A percentile compares a stretch with the other conserved stretches of the same genome.
phyloP scores from a whole-genome alignment of 2,329 filamentous ascomycete species.

The Taxawa tesnikishii region DNA sequence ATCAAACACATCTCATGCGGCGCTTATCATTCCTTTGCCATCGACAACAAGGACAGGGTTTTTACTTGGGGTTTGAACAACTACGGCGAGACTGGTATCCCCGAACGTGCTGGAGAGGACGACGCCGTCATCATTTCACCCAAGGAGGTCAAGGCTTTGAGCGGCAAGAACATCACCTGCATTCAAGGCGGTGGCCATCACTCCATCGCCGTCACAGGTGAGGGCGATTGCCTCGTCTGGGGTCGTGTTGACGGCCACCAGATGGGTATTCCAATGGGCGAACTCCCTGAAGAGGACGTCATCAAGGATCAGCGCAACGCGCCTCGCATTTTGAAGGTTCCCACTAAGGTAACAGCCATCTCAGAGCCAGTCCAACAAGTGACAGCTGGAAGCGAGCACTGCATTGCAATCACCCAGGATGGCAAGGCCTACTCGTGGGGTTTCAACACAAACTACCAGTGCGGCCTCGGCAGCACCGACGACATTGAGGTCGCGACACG shows the following conservation, averaged over 20 bases:
- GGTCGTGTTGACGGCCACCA: slow-evolving; percentile 48
- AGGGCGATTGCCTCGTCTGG: slow-evolving; percentile 46
- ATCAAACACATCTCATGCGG: slow-evolving; percentile 56
- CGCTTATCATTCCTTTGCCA: slow-evolving; percentile 70
- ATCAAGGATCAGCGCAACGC: slow-evolving; percentile 52
- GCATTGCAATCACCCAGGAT: slow-evolving; percentile 54
- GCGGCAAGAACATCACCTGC: slow-evolving; percentile 49
- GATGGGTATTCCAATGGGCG: slow-evolving; percentile 33
- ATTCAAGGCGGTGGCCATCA: slow-evolving; percentile 68
- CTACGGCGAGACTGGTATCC: slow-evolving; percentile 66
- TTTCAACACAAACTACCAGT: slow-evolving; percentile 71
- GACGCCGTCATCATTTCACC: slow-evolving; percentile 63
- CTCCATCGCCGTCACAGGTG: slow-evolving; percentile 45
- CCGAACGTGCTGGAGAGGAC: slow-evolving; percentile 50
- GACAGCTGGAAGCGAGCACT: slow-evolving; percentile 56
- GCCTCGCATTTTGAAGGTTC: slow-evolving; percentile 60
- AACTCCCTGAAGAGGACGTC: slow-evolving; percentile 45
- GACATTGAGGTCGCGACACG: slow-evolving; percentile 66
- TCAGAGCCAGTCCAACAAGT: slow-evolving; percentile 25
- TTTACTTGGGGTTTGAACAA: slow-evolving; percentile 82
- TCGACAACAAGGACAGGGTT: slow-evolving; percentile 55
- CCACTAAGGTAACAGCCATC: slow-evolving; percentile 46
- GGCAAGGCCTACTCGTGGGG: slow-evolving; percentile 70
- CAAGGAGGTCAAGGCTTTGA: slow-evolving; percentile 52
- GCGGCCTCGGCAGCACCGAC: slow-evolving; percentile 63